Base-by-base conservation (phyloP, 1,139 yeast species). In the Pichia sp. region DNA sequence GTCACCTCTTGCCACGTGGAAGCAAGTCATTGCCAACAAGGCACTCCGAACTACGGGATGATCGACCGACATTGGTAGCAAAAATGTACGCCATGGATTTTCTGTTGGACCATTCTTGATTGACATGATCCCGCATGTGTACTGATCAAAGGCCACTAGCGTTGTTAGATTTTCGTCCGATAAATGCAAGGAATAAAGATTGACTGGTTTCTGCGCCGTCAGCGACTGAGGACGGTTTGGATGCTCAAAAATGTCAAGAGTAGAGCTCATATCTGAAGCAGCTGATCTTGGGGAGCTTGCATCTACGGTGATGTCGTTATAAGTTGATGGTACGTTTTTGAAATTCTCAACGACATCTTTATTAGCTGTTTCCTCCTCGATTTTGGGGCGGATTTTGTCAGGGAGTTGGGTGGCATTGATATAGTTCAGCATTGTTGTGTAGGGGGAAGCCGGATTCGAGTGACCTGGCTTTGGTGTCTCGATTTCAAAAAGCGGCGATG, bases 31-130 rank as follows among this genome's bases (percentile, higher is more conserved):
- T 3, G 87, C 78, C 1, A 86, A 84, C 51, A 84, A 72, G 0
- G 87, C 82, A 65, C 82, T 81, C 68, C 78, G 80, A 57, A 82
- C 68, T 26, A 83, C 85, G 0, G 83, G 74, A 61, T 81, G 77
- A 47, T 75, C 71, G 6, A 71, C 63, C 0, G 87, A 83, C 52
- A 81, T 66, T 0, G 89, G 88, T 62, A 83, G 69, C 50, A 83
- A 69, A 47, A 77, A 66, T n/a, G 77, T 75, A 52, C 85, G 70
- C 89, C 90, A 84, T 5, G 88, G 89, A 61, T 84, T 84, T 58
- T 83, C 87, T 6, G 77, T 70, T 0, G 81, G 80, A 0, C 87
- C 87, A 61, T 81, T 80, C 60, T 80, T 82, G 51, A 84, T 80
- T 1, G 86, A 80, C 79, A 84, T 75, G 51, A 84, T 81, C 10